Percentiles rank a stretch among this genome's conserved stretches.
Conservation (phyloP, 2,329 filamentous ascomycete species). For the Onygenales sp. region DNA sequence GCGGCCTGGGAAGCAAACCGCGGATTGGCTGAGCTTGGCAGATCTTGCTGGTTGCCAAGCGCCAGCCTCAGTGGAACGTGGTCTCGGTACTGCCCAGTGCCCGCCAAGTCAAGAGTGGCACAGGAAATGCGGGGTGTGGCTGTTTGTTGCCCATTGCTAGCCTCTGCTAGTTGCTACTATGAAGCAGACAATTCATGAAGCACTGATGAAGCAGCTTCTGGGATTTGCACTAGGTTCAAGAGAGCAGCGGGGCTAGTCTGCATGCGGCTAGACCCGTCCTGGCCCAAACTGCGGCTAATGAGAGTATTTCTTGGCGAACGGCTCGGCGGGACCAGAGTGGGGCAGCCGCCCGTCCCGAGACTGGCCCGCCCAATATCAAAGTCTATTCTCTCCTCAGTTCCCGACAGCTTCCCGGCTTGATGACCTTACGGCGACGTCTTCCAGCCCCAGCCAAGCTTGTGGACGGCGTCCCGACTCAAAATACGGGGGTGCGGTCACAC, state of each 20-base stretch:
- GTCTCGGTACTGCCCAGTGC: neutral
- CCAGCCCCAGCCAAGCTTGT: no score
- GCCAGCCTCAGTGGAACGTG: neutral
- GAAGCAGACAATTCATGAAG: neutral
- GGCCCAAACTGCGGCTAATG: neutral
- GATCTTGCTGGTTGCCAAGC: neutral
- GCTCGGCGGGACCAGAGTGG: neutral
- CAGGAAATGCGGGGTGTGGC: conserved; percentile 5
- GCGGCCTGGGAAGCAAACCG: neutral
- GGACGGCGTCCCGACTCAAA: neutral
- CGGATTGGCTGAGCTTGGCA: neutral
- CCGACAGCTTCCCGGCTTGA: neutral
- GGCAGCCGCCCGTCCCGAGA: neutral
- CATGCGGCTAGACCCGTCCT: neutral
- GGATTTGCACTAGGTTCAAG: neutral
- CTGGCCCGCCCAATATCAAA: neutral
- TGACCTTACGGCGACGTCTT: no score
- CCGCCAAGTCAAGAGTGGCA: neutral
- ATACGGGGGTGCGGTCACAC: neutral
- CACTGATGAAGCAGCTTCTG: neutral
- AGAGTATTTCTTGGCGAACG: neutral
- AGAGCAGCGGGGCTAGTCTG: neutral
- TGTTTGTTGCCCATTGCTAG: neutral
- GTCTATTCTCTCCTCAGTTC: neutral
- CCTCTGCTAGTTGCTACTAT: neutral